Evolutionary conservation across 192 early-diverging fungal genomes (phyloP), one percentile per base, ranked within the genome.

Genomic region (Chytriomyces sp.): DNA sequence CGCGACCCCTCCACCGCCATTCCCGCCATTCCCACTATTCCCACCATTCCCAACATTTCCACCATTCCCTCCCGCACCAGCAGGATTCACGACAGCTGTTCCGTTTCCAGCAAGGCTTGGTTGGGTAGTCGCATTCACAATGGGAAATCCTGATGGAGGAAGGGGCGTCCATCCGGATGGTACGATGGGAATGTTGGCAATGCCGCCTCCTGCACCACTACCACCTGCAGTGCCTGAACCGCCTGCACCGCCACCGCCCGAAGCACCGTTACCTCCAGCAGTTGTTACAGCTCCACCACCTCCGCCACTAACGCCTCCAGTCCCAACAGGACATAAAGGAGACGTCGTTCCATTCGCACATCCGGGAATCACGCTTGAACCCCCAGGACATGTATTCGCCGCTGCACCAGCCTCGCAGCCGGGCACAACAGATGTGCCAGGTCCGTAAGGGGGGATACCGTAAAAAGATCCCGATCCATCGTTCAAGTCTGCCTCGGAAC

Each of bases 101-200:
- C 44, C 44, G n/a, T n/a, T n/a, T n/a, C n/a, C n/a, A n/a, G n/a
- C n/a, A n/a, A n/a, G n/a, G n/a, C n/a, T n/a, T n/a, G 40, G 22
- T 4, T 28, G n/a, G 4, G 41, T 49, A 14, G 63, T 37, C 30
- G 7, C 38, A 33, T 69, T 59, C 3, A 70, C 57, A 22, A 70
- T 59, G 26, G 68, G 68, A 31, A 70, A 70, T 39, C 68, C 68
- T n/a, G 17, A 28, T 4, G 39, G 25, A 5, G 68, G 55, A n/a
- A 49, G 57, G 59, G 14, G 30, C 30, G 57, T 59, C 68, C 68
- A 70, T 6, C 68, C 68, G n/a, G 39, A 8, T 2, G 68, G 53
- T 14, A 70, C 10, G 39, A 38, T 30, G 5, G 37, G 55, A 31
- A 38, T 37, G 25, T 14, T 28, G 25, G 31, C 28, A 28, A 34